Conservation (phyloP, 2,329 filamentous ascomycete genomes). For the Rhynchosporium secalis region DNA sequence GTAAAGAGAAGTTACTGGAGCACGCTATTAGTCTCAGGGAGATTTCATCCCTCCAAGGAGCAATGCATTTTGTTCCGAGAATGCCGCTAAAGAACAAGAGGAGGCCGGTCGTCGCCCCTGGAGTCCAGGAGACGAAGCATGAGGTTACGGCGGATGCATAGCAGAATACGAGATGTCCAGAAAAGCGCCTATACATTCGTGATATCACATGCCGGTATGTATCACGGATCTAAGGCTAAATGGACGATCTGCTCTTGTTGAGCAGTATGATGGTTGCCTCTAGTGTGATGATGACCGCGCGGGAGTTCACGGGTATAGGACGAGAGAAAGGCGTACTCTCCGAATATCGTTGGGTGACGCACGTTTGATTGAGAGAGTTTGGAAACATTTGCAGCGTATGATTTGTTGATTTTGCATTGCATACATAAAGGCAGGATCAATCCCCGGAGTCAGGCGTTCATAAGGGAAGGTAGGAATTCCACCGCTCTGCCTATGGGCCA, state of each 20-base stretch:
- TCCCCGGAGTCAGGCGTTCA: conserved; percentile 21
- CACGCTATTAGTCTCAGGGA: conserved; percentile 48
- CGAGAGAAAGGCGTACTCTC: not conserved
- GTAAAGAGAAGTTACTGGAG: conserved; percentile 53
- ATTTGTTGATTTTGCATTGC: conserved; percentile 21
- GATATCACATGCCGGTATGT: not conserved
- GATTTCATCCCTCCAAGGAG: conserved; percentile 39
- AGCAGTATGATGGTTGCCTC: not conserved
- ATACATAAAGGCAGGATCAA: conserved; percentile 21
- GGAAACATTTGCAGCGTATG: conserved; percentile 9
- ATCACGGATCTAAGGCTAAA: not conserved
- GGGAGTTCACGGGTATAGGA: not conserved
- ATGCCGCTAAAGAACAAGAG: conserved; percentile 34
- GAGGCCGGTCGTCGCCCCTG: conserved; percentile 24
- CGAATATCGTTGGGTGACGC: not conserved
- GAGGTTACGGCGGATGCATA: conserved; percentile 36
- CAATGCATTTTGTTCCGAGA: conserved; percentile 37
- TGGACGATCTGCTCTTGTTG: not conserved
- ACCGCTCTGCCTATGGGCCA: conserved; percentile 5
- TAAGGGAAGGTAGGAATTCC: conserved; percentile 23
- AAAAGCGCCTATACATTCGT: conserved; percentile 15
- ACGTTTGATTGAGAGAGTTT: conserved; percentile 2
- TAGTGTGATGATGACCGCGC: conserved; percentile 3
- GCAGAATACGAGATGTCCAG: conserved; percentile 12
- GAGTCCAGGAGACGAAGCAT: conserved; percentile 30